Evolutionary conservation across 2,329 filamentous ascomycete species (phyloP).

Genomic region (Colletotrichum paranaense): DNA sequence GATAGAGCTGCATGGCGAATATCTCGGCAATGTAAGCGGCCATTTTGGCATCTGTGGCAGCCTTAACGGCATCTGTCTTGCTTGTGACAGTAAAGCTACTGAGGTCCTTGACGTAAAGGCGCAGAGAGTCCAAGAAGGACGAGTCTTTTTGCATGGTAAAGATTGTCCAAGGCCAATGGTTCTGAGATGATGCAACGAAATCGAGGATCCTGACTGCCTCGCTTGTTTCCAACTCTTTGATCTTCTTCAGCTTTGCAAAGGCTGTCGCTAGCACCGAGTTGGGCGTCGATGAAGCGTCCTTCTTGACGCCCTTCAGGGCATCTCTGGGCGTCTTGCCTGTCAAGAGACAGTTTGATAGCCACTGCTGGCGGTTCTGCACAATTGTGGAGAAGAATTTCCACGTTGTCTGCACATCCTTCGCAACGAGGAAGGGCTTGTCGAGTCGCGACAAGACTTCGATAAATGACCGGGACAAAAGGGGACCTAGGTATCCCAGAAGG

Average conservation of each 20-base stretch:
- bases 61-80: conserved; percentile 65
- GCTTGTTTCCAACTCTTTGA: conserved; percentile 71
- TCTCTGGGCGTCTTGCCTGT: conserved; percentile 88
- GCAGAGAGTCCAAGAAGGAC: conserved; percentile 77
- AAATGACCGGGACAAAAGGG: conserved; percentile 86
- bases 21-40: conserved; percentile 89
- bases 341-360: conserved; percentile 93
- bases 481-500: conserved; percentile 88
- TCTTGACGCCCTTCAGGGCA: conserved; percentile 68
- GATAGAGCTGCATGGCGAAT: conserved; percentile 90
- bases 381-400: conserved; percentile 91
- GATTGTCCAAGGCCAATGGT: conserved; percentile 96
- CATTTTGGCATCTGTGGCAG: conserved; percentile 74
- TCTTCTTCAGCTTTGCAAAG: conserved; percentile 74
- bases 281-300: conserved; percentile 59
- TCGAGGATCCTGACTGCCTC: conserved; percentile 82
- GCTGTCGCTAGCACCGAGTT: conserved; percentile 81
- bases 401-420: conserved; percentile 72
- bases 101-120: conserved; percentile 74
- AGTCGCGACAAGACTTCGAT: conserved; percentile 81
- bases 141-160: conserved; percentile 80
- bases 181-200: conserved; percentile 89
- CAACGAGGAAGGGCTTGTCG: conserved; percentile 78
- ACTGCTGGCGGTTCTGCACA: conserved; percentile 90
- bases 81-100: conserved; percentile 62